These are phyloP conservation scores for Luvunga scandens DNA, from an alignment of 345 rosid species.

Conservation along the genomic window DNA sequence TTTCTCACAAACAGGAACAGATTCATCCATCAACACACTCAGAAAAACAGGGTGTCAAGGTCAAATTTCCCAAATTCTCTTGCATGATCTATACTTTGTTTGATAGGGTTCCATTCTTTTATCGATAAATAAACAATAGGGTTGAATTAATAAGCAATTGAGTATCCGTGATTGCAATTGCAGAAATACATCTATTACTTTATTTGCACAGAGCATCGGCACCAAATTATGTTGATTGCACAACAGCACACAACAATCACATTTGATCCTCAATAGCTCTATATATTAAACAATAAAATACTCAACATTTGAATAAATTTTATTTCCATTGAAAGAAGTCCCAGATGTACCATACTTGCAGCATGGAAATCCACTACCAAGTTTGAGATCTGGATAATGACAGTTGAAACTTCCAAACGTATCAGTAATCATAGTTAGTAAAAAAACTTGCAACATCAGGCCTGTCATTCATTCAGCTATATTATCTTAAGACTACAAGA, in stretches of 20 bases:
- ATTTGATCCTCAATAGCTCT: neutral
- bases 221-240: neutral
- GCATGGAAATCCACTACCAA: neutral
- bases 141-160: neutral
- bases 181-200: neutral
- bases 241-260: neutral
- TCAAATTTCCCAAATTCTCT: neutral
- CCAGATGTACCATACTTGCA: neutral
- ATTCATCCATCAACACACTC: neutral
- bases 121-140: neutral
- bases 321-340: neutral
- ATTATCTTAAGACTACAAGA: neutral
- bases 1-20: neutral
- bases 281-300: too few relatives aligned
- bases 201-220: neutral
- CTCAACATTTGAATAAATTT: neutral
- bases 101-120: neutral
- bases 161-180: neutral
- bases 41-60: neutral
- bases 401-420: neutral
- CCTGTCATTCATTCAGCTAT: neutral
- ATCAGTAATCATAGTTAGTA: neutral
- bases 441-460: neutral
- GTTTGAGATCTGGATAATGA: neutral
- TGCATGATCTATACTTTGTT: neutral